phyloP scores from a whole-genome alignment of 1,139 yeast genomes.

The Yamadazyma atmosphaerica region DNA sequence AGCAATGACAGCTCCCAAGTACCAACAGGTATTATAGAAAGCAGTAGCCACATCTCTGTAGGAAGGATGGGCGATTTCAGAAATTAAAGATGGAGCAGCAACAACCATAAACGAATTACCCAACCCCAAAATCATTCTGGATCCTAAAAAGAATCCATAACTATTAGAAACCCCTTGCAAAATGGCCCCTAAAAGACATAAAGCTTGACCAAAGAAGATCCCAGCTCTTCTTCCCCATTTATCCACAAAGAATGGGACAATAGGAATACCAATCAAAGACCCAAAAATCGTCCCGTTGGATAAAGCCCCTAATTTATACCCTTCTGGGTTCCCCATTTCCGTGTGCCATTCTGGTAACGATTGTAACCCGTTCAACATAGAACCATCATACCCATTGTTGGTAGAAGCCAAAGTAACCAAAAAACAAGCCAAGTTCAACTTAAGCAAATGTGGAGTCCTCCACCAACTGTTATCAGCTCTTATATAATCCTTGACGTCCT shows the following conservation, averaged over 20 bases:
- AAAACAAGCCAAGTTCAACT: constrained; percentile 36
- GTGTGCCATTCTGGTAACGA: constrained; percentile 36
- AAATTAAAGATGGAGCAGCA: constrained; percentile 41
- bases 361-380: constrained; percentile 53
- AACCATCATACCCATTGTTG: constrained; percentile 53
- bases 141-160: constrained; percentile 36
- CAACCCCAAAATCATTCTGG: constrained; percentile 42
- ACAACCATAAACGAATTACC: constrained; percentile 42
- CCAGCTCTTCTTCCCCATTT: constrained; percentile 34
- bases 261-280: constrained; percentile 17
- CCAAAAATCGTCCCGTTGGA: constrained; percentile 34
- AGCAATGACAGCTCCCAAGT: constrained; percentile 55
- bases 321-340: constrained; percentile 29
- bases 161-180: constrained; percentile 44
- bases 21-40: constrained; percentile 50
- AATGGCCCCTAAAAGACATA: constrained; percentile 37
- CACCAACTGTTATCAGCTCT: constrained; percentile 14
- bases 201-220: constrained; percentile 25
- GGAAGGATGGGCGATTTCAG: constrained; percentile 48
- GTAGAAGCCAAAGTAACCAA: constrained; percentile 46
- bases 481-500: constrained; percentile 12
- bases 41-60: constrained; percentile 49
- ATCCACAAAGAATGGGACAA: constrained; percentile 27
- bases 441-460: constrained; percentile 32
- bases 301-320: constrained; percentile 41